These are phyloP conservation scores for Zizania latifolia DNA, from an alignment of 176 grass and related monocot genomes.

Conservation along the genomic window DNA sequence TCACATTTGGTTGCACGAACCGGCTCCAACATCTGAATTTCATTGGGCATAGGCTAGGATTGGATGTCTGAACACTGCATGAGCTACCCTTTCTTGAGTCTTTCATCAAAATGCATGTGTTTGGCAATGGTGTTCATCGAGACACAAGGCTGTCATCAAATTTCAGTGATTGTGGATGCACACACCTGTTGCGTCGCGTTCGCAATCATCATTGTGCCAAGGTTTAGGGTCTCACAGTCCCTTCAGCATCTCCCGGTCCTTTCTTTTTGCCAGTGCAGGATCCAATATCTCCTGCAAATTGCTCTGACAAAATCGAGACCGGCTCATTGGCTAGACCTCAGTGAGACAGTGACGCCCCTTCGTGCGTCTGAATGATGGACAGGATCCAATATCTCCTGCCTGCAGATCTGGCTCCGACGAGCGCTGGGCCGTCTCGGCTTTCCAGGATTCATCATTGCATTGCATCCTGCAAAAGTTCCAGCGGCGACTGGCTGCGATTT, in stretches of 20 bases:
- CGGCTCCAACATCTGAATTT: not conserved
- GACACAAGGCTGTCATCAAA: not conserved
- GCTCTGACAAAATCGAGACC: not conserved
- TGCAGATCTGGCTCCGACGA: not conserved
- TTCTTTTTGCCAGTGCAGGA: slow-evolving; percentile 14
- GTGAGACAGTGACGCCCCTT: not conserved
- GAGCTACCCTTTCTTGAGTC: not conserved
- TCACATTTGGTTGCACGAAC: not conserved
- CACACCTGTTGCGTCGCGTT: not conserved
- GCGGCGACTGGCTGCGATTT: not conserved
- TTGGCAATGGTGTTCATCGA: not conserved
- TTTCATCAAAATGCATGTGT: not conserved
- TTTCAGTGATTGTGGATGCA: not conserved
- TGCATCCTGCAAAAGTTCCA: not conserved
- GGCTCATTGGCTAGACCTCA: not conserved
- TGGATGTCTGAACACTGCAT: too few relatives aligned
- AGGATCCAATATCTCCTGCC: too few relatives aligned
- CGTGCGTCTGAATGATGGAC: not conserved
- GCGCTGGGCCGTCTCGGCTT: slow-evolving; percentile 7
- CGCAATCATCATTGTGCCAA: slow-evolving; percentile 24
- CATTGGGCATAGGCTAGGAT: too few relatives aligned
- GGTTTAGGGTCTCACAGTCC: too few relatives aligned
- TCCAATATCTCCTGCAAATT: slow-evolving; percentile 24
- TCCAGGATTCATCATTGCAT: slow-evolving; percentile 24
- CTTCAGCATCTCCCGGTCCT: not conserved